These are phyloP conservation scores for Phytopythium delawarense DNA, from an alignment of 352 stramenopile species.

Conservation along the genomic window DNA sequence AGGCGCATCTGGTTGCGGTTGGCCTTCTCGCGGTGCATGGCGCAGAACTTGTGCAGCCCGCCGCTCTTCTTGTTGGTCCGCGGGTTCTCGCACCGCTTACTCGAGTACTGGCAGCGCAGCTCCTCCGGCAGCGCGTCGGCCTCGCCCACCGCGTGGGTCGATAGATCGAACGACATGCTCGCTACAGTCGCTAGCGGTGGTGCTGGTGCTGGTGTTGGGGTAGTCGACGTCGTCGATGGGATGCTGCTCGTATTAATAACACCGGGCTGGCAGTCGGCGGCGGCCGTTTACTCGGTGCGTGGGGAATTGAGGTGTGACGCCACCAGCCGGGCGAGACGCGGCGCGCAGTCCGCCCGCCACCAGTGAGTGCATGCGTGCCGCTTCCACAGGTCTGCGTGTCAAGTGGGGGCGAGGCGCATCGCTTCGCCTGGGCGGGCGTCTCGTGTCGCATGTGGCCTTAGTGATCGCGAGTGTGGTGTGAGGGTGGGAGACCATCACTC, in stretches of 20 bases:
- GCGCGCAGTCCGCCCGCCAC: not conserved
- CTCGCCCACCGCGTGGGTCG: constrained; percentile 8
- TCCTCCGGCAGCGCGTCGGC: constrained; percentile 23
- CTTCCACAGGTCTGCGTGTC: not conserved
- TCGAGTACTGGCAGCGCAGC: constrained; percentile 64
- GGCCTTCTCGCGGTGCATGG: constrained; percentile 62
- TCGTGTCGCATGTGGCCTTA: constrained; percentile 3
- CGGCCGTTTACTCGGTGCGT: not conserved
- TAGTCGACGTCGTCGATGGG: not conserved
- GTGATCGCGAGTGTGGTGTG: not conserved
- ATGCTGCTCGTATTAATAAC: not conserved
- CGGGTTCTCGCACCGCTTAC: constrained; percentile 56
- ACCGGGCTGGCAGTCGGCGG: not conserved
- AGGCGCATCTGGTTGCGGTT: constrained; percentile 76
- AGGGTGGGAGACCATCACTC: constrained; percentile 3
- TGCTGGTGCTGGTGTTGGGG: constrained; percentile 1
- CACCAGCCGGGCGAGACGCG: not conserved
- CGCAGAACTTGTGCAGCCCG: constrained; percentile 69
- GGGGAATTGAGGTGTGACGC: constrained; percentile 1
- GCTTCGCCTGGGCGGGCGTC: not conserved
- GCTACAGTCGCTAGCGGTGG: not conserved
- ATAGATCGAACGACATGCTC: constrained; percentile 17
- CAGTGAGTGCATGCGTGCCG: not conserved
- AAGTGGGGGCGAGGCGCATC: not conserved
- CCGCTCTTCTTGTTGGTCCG: constrained; percentile 64